Conservation (phyloP, 2,329 filamentous ascomycete species). For the Diaporthe velutina region DNA sequence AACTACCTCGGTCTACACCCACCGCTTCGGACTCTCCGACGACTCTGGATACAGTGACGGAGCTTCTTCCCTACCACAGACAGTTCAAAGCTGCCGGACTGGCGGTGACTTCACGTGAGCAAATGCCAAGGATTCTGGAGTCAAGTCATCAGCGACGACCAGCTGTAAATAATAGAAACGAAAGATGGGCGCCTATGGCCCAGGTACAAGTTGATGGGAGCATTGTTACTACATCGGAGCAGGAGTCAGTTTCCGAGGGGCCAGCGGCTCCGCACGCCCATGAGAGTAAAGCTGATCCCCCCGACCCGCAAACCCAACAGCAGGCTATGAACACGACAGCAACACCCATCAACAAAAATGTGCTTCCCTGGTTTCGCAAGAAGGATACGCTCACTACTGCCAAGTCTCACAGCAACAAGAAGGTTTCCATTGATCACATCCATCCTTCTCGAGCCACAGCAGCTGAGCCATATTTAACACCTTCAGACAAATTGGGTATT, state of each 20-base stretch:
- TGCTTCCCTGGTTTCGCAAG: constrained; percentile 37
- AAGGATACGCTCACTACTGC: background rate
- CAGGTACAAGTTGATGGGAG: constrained; percentile 36
- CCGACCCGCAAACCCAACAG: background rate
- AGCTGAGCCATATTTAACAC: constrained; percentile 36
- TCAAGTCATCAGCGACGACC: background rate
- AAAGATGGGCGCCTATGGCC: background rate
- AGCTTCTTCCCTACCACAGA: constrained; percentile 64
- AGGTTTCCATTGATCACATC: constrained; percentile 33
- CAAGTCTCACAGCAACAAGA: constrained; percentile 24
- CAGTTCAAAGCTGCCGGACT: constrained; percentile 68
- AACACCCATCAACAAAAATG: constrained; percentile 8
- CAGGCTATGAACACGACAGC: background rate
- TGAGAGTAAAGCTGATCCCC: background rate
- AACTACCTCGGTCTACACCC: constrained; percentile 53
- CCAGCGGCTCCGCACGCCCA: background rate
- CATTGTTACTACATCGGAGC: constrained; percentile 36
- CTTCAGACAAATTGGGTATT: constrained; percentile 32
- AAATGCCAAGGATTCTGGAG: constrained; percentile 43
- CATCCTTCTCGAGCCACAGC: constrained; percentile 35
- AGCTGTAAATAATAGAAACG: background rate
- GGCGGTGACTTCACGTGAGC: constrained; percentile 67
- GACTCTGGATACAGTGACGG: constrained; percentile 64
- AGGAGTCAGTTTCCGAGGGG: constrained; percentile 1
- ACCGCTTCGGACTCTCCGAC: constrained; percentile 55